phyloP scores from a whole-genome alignment of 352 stramenopile genomes.

The Aphanomyces astaci region DNA sequence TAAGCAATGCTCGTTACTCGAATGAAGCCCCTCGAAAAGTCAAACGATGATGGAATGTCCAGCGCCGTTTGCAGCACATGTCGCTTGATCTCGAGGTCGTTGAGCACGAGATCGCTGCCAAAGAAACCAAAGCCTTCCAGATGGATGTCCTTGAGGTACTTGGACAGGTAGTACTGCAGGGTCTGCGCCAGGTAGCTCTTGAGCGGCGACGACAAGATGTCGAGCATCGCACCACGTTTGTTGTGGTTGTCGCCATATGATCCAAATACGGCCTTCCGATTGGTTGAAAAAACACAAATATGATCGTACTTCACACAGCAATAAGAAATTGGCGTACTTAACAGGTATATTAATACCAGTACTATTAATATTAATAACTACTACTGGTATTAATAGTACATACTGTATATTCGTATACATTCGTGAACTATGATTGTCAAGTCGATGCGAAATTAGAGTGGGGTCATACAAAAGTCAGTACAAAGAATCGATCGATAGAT shows the following conservation, averaged over 20 bases:
- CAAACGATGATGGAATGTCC: constrained; percentile 79
- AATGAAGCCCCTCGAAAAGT: constrained; percentile 81
- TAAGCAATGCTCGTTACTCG: constrained; percentile 38
- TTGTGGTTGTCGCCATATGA: neutral
- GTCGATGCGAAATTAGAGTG: too few species aligned
- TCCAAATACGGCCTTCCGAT: neutral
- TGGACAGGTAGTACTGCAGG: constrained; percentile 83
- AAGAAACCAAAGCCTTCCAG: constrained; percentile 79
- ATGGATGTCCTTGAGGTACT: constrained; percentile 86
- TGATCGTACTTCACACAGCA: neutral
- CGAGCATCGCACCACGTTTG: constrained; percentile 47
- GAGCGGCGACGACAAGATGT: constrained; percentile 78
- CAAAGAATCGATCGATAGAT: too few species aligned
- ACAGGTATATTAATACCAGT: too few species aligned
- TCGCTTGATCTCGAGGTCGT: constrained; percentile 84
- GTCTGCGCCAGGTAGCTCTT: constrained; percentile 81
- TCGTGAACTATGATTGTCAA: too few species aligned
- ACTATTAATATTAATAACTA: too few species aligned
- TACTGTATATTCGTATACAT: too few species aligned
- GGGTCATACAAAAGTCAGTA: too few species aligned
- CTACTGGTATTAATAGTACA: too few species aligned
- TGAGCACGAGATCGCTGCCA: constrained; percentile 76
- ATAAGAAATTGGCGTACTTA: too few species aligned
- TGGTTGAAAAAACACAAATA: neutral
- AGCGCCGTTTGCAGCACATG: constrained; percentile 56